Evolutionary conservation across 1,139 yeast genomes (phyloP), one percentile per base, ranked within the genome.

Genomic region (Taiozyma sp.): DNA sequence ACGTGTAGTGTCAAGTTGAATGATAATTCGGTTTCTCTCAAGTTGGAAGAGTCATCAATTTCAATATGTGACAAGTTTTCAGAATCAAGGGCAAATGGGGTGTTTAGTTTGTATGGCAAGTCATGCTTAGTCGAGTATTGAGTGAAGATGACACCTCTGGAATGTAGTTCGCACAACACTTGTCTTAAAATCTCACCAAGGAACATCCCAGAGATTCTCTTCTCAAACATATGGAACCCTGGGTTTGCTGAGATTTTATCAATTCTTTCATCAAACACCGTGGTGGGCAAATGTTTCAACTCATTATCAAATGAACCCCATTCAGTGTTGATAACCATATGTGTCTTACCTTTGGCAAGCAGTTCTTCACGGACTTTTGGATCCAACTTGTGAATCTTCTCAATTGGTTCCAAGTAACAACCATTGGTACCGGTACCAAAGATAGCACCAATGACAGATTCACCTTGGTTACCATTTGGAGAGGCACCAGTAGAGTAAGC

Each of bases 351-450:
- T 46, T 70, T 66, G 26, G 67, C 57, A 44, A 70, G 70, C 45
- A 77, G 64, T 43, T 72, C 70, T 29, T 75, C 75, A 6, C 71
- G 58, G 13, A 71, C 66, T 13, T 69, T 69, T 0, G 70, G 67
- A 32, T 76, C 75, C 53, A 89, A 73, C 68, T 91, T 91, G 49
- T 78, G 78, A 57, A 91, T 86, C 46, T 83, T 77, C 44, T 77
- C 81, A 49, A 88, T 67, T 51, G 79, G 74, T 68, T 90, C 98
- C 62, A 79, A 76, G 68, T 91, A 91, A 10, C 97, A 96, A 54
- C 97, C 97, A 67, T 91, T 91, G 35, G 97, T 90, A 64, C 98
- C 98, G 8, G 98, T 91, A 55, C 98, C 98, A 63, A 89, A 88
- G 55, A 91, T 91, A 55, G 90, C 83, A 42, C 98, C 97, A 61